These are phyloP conservation scores for Lentinus tigrinus DNA, from an alignment of 768 basidiomycete species.

Conservation along the genomic window DNA sequence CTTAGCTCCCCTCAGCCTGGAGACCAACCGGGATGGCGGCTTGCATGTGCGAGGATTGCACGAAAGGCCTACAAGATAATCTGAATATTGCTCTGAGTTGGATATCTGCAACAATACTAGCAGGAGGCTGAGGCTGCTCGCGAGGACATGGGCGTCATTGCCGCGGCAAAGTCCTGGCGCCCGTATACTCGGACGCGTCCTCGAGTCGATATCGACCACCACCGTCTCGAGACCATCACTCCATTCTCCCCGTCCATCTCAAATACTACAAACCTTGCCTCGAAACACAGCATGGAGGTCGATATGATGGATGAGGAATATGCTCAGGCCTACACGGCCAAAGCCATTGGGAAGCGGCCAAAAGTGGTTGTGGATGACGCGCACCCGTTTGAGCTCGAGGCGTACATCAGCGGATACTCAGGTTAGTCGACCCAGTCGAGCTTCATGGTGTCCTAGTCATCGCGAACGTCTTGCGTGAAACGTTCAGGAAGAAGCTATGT, in stretches of 20 bases:
- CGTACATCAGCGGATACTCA: constrained; percentile 73
- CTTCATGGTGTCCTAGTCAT: constrained; percentile 1
- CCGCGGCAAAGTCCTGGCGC: neutral
- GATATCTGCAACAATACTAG: no score
- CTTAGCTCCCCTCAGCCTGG: no score
- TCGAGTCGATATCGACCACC: neutral
- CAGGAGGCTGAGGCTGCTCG: no score
- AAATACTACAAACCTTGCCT: neutral
- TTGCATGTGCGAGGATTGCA: no score
- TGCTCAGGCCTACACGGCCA: neutral
- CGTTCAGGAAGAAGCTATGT: constrained; percentile 72
- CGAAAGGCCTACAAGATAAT: no score
- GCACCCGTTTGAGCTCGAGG: constrained; percentile 87
- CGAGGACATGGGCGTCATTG: neutral
- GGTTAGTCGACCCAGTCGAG: constrained; percentile 42
- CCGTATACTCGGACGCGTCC: neutral
- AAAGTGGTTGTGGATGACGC: constrained; percentile 56
- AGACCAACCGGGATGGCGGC: no score
- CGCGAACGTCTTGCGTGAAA: neutral
- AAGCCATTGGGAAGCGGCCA: constrained; percentile 10
- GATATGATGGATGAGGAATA: neutral
- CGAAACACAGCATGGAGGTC: neutral
- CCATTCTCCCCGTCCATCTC: no score
- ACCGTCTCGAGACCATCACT: no score
- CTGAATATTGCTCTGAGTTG: no score